Percentiles rank a stretch among this genome's conserved stretches.
These are phyloP conservation scores for Uromyces viciae-fabae DNA, from an alignment of 1,284 basidiomycete genomes.

Conservation along the genomic window DNA sequence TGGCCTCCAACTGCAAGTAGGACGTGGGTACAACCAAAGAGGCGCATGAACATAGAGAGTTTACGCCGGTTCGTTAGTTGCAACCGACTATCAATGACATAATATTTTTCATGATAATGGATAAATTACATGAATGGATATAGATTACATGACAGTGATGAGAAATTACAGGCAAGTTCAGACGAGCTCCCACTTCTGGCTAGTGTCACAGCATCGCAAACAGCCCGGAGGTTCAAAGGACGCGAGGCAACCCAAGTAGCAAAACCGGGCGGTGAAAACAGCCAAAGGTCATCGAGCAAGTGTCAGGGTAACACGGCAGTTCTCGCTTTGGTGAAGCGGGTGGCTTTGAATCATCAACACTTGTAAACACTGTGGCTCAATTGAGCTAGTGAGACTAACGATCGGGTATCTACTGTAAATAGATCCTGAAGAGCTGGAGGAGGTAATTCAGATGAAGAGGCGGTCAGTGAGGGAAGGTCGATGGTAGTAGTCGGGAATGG, in stretches of 20 bases:
- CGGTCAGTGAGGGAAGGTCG: no score
- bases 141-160: no score
- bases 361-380: slow-evolving; percentile 24
- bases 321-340: not conserved
- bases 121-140: no score
- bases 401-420: slow-evolving; percentile 43
- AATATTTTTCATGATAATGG: no score
- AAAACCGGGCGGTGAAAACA: not conserved
- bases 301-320: not conserved
- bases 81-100: no score
- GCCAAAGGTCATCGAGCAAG: slow-evolving; percentile 25
- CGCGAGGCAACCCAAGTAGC: not conserved
- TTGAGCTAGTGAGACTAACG: slow-evolving; percentile 36
- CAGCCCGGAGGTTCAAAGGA: not conserved
- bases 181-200: slow-evolving; percentile 20
- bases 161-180: no score
- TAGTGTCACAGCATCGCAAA: not conserved
- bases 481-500: no score
- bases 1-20: no score
- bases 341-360: slow-evolving; percentile 29
- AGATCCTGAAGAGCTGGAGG: slow-evolving; percentile 15
- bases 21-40: no score
- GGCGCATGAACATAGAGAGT: no score
- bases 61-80: no score
- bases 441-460: not conserved